Base-by-base conservation (phyloP, 2,329 filamentous ascomycete genomes). In the Scopulariopsis brevicaulis region DNA sequence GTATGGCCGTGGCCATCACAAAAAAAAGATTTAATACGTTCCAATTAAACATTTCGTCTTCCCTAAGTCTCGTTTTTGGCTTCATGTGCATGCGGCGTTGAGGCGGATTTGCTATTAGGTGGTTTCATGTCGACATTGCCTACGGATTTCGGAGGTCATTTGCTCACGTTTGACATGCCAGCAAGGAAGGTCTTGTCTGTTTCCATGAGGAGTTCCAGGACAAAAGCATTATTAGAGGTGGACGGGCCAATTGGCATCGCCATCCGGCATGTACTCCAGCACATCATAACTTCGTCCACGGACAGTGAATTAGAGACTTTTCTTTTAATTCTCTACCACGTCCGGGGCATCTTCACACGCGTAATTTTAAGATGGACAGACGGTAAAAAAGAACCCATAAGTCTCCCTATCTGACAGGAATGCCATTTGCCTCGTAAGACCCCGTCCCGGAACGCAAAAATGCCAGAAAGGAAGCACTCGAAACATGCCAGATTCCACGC, bases 371-470 rank as follows among this genome's bases (percentile, higher is more conserved):
- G 11, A 50, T 14, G 46, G 22, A 50, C 46, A 50, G 20, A 50
- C 46, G 46, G 46, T 24, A 50, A 50, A 24, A 50, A 50, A 50
- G 46, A 50, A 50, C 57, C 52, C 57, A 58, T 58, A 55, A 55
- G 53, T 32, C 53, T 50, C 57, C 53, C 53, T 58, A 58, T 58
- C 52, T 58, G 57, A 58, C 57, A 58, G 40, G 50, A 55, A 58
- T 58, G 57, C 57, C 57, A 55, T 58, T 58, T 58, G 53, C 57
- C 57, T 58, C 53, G 56, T 55, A 55, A 53, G 51, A 58, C 35
- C 51, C 57, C 53, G 28, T 37, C 54, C 52, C 57, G 28, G 53
- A 58, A 58, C 57, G 57, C 53, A 58, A 51, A 58, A 58, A 58
- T 58, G 52, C 57, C 50, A 58, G 53, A 58, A 32, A 54, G 53